phyloP scores from a whole-genome alignment of 352 stramenopile species.

The Albugo candida region DNA sequence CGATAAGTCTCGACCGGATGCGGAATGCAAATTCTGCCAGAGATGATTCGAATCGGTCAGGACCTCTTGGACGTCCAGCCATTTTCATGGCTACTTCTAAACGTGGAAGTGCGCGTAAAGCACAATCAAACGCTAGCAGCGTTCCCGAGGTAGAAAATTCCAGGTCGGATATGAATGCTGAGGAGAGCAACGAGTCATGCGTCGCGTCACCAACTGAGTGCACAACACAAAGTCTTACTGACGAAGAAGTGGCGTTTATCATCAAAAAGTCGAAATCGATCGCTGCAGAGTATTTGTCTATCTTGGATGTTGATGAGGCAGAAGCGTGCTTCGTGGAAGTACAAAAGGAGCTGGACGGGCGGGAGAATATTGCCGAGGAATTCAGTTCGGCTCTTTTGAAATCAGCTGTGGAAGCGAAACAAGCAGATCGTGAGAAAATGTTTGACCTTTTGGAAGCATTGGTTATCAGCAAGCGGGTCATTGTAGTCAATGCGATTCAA shows the following conservation, averaged over 20 bases:
- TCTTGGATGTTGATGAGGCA: slow-evolving; percentile 46
- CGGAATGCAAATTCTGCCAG: too few relatives aligned
- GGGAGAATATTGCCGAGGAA: slow-evolving; percentile 28
- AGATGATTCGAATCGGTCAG: slow-evolving; percentile 42
- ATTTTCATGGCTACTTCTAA: slow-evolving; percentile 17
- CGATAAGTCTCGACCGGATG: too few relatives aligned
- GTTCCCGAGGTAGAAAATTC: too few relatives aligned
- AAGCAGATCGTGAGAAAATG: slow-evolving; percentile 26
- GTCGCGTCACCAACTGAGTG: not conserved
- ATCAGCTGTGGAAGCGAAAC: slow-evolving; percentile 47
- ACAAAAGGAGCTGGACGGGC: slow-evolving; percentile 39
- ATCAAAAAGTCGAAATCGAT: slow-evolving; percentile 61
- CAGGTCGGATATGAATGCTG: not conserved
- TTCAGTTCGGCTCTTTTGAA: slow-evolving; percentile 42
- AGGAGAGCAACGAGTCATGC: not conserved
- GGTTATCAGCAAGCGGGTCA: slow-evolving; percentile 28
- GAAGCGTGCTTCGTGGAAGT: slow-evolving; percentile 39
- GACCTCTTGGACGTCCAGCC: slow-evolving; percentile 27
- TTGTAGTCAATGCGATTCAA: slow-evolving; percentile 34
- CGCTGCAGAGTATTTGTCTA: slow-evolving; percentile 57
- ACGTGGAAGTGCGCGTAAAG: not conserved
- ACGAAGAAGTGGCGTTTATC: slow-evolving; percentile 42
- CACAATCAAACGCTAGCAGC: too few relatives aligned
- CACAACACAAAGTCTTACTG: slow-evolving; percentile 14
- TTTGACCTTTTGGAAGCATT: slow-evolving; percentile 50